Evolutionary conservation across 805 yeast species (phyloP), one percentile per base, ranked within the genome.

Genomic region (Starmerella davenportii): DNA sequence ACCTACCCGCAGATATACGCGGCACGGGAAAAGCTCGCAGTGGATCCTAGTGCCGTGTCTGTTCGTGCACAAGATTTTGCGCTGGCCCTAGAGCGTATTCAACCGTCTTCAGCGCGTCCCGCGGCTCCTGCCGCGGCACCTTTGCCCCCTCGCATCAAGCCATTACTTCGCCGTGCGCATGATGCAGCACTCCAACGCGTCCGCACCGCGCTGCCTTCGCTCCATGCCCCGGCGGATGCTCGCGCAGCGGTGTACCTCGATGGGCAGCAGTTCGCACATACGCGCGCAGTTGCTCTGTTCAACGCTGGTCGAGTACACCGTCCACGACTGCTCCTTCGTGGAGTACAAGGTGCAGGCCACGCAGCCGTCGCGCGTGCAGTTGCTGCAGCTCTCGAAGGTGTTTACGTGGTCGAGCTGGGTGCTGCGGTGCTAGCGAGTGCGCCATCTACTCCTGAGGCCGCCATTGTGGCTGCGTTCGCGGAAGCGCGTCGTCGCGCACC

Each of bases 401-500:
- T 76, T 50, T 87, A 90, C 54, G 70, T 79, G 1, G 63, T 90
- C 31, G 98, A 90, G 53, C 61, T 90, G 41, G 79, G 84, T 1
- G 14, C 41, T 4, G 24, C 35, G 1, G 66, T 76, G 5, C 74
- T 45, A 72, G 82, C 13, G 95, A 87, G 49, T 65, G 87, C 5
- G 38, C 33, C 8, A 20, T 63, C 80, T 49, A 71, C 93, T 0
- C 75, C 87, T 1, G 98, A 90, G 55, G 77, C 81, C 51, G 68
- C 79, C 1, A 66, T 84, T 17, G 79, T 87, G 21, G 94, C 81
- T 53, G 67, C 79, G 30, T 76, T 90, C 51, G 64, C 78, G 18
- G 98, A 90, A 58, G 90, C 93, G 4, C 70, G 79, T 46, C 70
- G 93, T 52, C 92, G 87, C 45, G 78, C 79, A 42, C 98, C 96